Evolutionary conservation across 148 eudicot species (phyloP), one percentile per base, ranked within the genome.

Genomic region (Rhododendron simsii): DNA sequence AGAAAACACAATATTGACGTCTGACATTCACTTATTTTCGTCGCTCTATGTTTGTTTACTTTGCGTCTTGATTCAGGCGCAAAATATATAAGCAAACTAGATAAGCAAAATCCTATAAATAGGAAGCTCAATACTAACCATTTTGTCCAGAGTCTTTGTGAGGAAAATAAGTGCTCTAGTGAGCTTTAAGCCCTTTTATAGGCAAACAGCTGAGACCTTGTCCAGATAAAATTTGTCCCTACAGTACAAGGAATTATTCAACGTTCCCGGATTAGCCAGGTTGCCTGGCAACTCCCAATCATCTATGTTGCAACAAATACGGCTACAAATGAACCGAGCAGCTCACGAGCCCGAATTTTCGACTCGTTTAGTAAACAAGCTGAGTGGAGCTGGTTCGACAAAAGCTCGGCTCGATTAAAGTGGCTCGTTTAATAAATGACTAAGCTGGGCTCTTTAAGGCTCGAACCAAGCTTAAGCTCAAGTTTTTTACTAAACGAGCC

Each of bases 131-230:
- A 28, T 28, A 73, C 85, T n/a, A 51, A 82, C 28, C 73, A 69
- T 21, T 74, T 18, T 57, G 76, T 2, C 18, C 18, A 9, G 5
- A 44, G 21, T 21, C 9, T 26, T 1, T 15, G 74, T 20, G 13
- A 87, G 14, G 73, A 37, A 86, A 80, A 45, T 85, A 85, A 67
- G 4, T 23, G 12, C 12, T 26, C 15, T 26, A 9, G 35, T 67
- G 74, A 67, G 74, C 74, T 81, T 50, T 87, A 55, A 55, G 79
- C 73, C 81, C 86, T 90, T 91, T 86, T 91, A 91, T 91, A 91
- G 93, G 89, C 90, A 86, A 86, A 82, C 77, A 53, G 28, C 80
- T 61, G 50, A 10, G 48, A n/a, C 45, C 21, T 48, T 73, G 45
- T 21, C 20, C 10, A 30, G 80, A 73, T 80, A 65, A 47, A 47